Evolutionary conservation across 2,329 filamentous ascomycete species (phyloP).

Genomic region (Ascochyta koolunga): DNA sequence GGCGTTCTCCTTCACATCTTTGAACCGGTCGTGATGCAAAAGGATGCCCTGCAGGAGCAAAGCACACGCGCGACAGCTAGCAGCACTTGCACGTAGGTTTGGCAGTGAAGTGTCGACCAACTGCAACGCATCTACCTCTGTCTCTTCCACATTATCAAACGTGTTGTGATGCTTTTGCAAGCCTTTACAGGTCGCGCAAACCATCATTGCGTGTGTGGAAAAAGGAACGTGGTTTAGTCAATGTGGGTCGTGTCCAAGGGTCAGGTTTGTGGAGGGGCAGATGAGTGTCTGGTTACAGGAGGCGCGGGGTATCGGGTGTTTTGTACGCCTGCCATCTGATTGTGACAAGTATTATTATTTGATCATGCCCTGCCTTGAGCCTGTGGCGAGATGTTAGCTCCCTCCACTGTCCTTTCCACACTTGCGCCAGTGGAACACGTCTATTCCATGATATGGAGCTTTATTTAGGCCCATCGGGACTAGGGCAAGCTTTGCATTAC

Average conservation of each 20-base stretch:
- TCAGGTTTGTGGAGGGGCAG: constrained; percentile 2
- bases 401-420: constrained; percentile 4
- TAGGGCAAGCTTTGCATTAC: background rate
- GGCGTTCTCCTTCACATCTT: constrained; percentile 29
- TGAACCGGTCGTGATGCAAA: constrained; percentile 40
- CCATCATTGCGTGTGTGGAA: constrained; percentile 9
- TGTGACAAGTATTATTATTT: constrained; percentile 12
- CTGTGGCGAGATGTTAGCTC: constrained; percentile 10
- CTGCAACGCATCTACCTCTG: constrained; percentile 21
- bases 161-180: constrained; percentile 39
- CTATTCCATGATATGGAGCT: constrained; percentile 5
- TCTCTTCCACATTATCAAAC: constrained; percentile 21
- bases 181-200: constrained; percentile 41
- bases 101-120: constrained; percentile 40
- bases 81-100: constrained; percentile 36
- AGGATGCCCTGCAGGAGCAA: constrained; percentile 43
- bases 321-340: constrained; percentile 12
- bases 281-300: constrained; percentile 8
- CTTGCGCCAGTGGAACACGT: constrained; percentile 6
- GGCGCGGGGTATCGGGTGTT: constrained; percentile 11
- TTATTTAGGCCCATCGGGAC: constrained; percentile 4
- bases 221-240: background rate
- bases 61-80: constrained; percentile 41
- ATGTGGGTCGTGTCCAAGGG: background rate
- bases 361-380: constrained; percentile 6